Evolutionary conservation across 805 yeast genomes (phyloP), one percentile per base, ranked within the genome.

Genomic region (Zygosaccharomyces pseudorouxii): DNA sequence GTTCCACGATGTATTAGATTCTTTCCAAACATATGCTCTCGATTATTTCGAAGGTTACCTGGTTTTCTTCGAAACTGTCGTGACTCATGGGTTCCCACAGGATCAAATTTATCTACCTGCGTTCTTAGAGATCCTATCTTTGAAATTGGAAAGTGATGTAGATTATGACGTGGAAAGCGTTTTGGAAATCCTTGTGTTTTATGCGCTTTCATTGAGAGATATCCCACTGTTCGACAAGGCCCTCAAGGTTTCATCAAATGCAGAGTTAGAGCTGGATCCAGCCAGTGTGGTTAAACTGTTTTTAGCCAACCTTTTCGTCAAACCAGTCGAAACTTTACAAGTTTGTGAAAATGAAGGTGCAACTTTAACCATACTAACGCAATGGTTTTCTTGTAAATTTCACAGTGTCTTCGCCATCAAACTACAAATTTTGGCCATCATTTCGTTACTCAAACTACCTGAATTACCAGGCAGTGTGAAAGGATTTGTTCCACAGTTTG

Each of bases 371-470:
- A 71, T 86, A 45, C 74, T 89, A 51, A 72, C 72, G 22, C 63
- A 73, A 46, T 89, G 97, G 97, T 78, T 85, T 59, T 71, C 74
- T 22, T 56, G 76, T 22, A 70, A 67, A 19, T 74, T 86, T 55
- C 75, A 76, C 28, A 73, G 89, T 42, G 96, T 88, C 2, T 87
- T 82, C 59, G 93, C 87, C 56, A 73, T 86, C 60, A 90, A 89
- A 68, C 69, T 92, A 40, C 82, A 84, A 38, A 72, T 80, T 7
- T 60, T 89, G 52, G 90, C 92, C 0, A 69, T 84, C 38, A 64
- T 89, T 46, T 72, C 83, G 0, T 47, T 86, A 29, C 54, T 80
- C 35, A 58, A 67, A 16, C 50, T 70, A 14, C 71, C 72, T 2
- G 69, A 71, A 44, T 54, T 76, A 11, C 78, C 80, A 19, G 47